phyloP scores from a whole-genome alignment of 2,329 filamentous ascomycete genomes.

The Diaporthe ampelina region DNA sequence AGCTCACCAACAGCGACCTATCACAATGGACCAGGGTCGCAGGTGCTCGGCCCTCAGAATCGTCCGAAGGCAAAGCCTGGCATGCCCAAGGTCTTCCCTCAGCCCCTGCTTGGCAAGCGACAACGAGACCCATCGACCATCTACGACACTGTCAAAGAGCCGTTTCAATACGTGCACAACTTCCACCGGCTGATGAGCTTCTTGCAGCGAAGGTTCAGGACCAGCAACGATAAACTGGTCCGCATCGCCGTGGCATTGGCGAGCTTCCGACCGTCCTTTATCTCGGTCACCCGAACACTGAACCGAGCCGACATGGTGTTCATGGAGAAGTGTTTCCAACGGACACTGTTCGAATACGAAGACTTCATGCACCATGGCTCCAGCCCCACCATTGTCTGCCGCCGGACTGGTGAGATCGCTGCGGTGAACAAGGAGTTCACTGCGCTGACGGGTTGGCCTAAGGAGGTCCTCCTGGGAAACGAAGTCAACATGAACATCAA shows the following conservation, averaged over 20 bases:
- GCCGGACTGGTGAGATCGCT: conserved; percentile 94
- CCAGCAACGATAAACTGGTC: conserved; percentile 74
- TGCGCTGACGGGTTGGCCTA: conserved; percentile 95
- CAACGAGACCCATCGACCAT: conserved; percentile 84
- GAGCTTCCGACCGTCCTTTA: conserved; percentile 92
- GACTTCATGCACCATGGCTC: conserved; percentile 91
- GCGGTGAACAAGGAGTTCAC: conserved; percentile 97
- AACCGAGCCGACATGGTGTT: conserved; percentile 92
- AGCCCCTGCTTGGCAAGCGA: conserved; percentile 70
- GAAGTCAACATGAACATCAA: conserved; percentile 92
- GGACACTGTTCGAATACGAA: conserved; percentile 92
- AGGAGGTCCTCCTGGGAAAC: conserved; percentile 88
- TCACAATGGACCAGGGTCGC: conserved; percentile 46
- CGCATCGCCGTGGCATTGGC: conserved; percentile 90
- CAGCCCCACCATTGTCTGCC: conserved; percentile 91
- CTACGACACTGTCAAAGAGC: conserved; percentile 90
- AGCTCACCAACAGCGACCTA: conserved; percentile 63
- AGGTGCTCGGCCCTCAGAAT: conserved; percentile 46
- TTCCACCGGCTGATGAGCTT: conserved; percentile 91
- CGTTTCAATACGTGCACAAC: conserved; percentile 90
- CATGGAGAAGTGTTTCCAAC: conserved; percentile 97
- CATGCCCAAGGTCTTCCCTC: conserved; percentile 59
- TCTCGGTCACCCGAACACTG: conserved; percentile 90
- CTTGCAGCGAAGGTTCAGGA: conserved; percentile 82
- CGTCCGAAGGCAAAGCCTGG: conserved; percentile 61